Evolutionary conservation across 2,329 filamentous ascomycete genomes (phyloP), one percentile per base, ranked within the genome.

Genomic region (Aspergillus sp.): DNA sequence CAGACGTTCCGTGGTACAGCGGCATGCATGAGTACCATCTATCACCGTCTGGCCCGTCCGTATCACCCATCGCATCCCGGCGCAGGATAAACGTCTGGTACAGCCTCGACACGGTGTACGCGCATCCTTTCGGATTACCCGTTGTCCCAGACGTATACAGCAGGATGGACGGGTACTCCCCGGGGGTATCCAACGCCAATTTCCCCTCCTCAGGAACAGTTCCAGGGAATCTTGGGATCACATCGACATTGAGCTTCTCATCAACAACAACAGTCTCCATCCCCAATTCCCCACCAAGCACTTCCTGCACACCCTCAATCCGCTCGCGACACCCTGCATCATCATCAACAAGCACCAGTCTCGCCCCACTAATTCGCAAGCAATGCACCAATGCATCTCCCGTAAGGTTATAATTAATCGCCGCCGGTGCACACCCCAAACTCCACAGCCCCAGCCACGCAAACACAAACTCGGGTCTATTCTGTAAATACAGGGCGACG

Each of bases 131-230:
- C 11, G 90, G 89, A 62, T 90, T 73, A 2, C 90, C 90, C 0
- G 90, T 92, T 0, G 90, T 92, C 37, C 89, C 89, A 61, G 86
- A 87, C 1, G 90, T 93, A 70, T 91, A 92, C 64, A 92, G 85
- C 23, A 92, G 71, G 31, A 82, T 84, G 63, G 85, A 80, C 0
- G 89, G 85, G 62, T 81, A 86, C 14, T 76, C 72, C 0, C 77
- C 79, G 46, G 76, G 76, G 1, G 88, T 77, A 3, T 73, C 75
- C 4, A 77, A 76, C 44, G 87, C 80, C 56, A 85, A 79, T n/a
- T 31, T 37, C 6, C 57, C 59, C 31, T 81, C 76, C 61, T 89
- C 82, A 1, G 78, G 84, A 50, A 83, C 76, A 44, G 79, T 77
- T 0, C 81, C 76, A 19, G 81, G 78, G 45, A 79, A 73, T 1